These are phyloP conservation scores for Wickerhamiella kurtzmanii DNA, from an alignment of 805 yeast genomes.

Conservation along the genomic window DNA sequence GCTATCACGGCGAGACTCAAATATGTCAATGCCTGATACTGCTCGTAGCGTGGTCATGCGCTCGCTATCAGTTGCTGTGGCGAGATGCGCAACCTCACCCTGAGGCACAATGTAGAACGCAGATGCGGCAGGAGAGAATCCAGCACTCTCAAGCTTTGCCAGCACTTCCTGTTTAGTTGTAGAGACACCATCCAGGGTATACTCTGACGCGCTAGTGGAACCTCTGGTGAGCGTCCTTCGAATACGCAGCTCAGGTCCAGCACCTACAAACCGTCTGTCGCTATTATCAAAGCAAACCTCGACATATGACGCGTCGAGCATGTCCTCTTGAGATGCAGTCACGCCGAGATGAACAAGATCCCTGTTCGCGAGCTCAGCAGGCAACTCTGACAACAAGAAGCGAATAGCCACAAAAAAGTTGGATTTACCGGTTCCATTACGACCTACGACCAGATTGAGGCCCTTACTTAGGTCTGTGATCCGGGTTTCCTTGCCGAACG, in stretches of 20 bases:
- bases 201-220: conserved; percentile 42
- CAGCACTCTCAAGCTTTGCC: conserved; percentile 73
- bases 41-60: conserved; percentile 69
- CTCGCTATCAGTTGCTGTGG: conserved; percentile 79
- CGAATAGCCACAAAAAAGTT: conserved; percentile 91
- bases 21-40: conserved; percentile 89
- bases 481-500: conserved; percentile 72
- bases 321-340: conserved; percentile 38
- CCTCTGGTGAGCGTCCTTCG: conserved; percentile 87
- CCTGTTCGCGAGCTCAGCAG: conserved; percentile 30
- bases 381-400: conserved; percentile 72
- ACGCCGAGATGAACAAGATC: conserved; percentile 24
- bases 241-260: conserved; percentile 53
- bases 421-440: conserved; percentile 59
- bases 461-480: conserved; percentile 66
- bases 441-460: conserved; percentile 56
- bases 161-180: conserved; percentile 70
- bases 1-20: conserved; percentile 67
- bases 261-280: conserved; percentile 60
- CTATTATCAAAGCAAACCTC: conserved; percentile 77
- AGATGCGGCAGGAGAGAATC: conserved; percentile 74
- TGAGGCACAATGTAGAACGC: conserved; percentile 97
- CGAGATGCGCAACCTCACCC: conserved; percentile 76
- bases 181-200: conserved; percentile 64
- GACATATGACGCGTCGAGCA: conserved; percentile 46